Evolutionary conservation across 2,329 filamentous ascomycete species (phyloP).

Genomic region (Penicillium nordicum): DNA sequence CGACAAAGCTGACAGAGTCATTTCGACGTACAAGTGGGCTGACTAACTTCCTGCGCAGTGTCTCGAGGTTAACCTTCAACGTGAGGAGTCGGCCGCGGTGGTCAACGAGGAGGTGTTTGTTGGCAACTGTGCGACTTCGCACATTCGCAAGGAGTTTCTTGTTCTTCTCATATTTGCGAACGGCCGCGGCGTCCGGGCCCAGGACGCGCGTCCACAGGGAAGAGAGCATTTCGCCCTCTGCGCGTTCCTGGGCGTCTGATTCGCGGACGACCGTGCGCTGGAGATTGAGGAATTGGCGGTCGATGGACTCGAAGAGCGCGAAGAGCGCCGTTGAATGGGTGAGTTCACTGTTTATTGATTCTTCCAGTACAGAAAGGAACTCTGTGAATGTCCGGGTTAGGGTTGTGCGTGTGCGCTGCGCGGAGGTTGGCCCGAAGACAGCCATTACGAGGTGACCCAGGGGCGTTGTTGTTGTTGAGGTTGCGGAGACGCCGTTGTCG

Average conservation of each 20-base stretch:
- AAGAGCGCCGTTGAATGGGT: constrained; percentile 77
- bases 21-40: constrained; percentile 74
- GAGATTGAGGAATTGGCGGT: constrained; percentile 84
- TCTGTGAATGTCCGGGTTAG: constrained; percentile 85
- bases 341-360: constrained; percentile 80
- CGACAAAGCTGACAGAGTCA: constrained; percentile 47
- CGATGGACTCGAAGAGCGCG: constrained; percentile 85
- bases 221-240: constrained; percentile 76
- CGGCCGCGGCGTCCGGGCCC: constrained; percentile 66
- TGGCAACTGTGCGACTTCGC: constrained; percentile 75
- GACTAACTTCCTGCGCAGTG: constrained; percentile 76
- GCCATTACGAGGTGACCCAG: constrained; percentile 67
- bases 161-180: constrained; percentile 93
- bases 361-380: constrained; percentile 81
- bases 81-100: constrained; percentile 81
- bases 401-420: constrained; percentile 74
- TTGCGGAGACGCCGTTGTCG: constrained; percentile 18
- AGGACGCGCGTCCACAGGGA: constrained; percentile 83
- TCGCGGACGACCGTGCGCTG: constrained; percentile 82
- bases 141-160: constrained; percentile 73
- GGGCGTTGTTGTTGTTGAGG: constrained; percentile 54
- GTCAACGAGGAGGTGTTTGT: constrained; percentile 81
- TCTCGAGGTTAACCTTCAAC: constrained; percentile 82
- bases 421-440: constrained; percentile 74
- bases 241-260: constrained; percentile 72